Evolutionary conservation across 805 yeast species (phyloP).

Genomic region (Hermanozyma aechmeae): DNA sequence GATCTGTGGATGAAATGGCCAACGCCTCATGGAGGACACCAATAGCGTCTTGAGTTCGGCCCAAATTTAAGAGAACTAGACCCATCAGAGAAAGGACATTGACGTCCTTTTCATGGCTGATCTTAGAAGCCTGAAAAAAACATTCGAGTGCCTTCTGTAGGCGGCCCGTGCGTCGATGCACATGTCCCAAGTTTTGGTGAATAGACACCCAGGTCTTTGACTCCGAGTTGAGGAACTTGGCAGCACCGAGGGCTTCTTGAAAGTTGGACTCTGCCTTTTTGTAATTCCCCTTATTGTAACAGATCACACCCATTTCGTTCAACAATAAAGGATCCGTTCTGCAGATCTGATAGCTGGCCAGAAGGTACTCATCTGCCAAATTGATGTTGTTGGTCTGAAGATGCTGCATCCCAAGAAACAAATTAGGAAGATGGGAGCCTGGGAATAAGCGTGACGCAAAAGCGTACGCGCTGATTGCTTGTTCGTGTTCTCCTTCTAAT

Average conservation of each 20-base stretch:
- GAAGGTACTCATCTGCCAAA: constrained; percentile 78
- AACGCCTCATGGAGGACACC: constrained; percentile 73
- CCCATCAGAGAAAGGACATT: constrained; percentile 81
- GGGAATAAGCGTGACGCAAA: constrained; percentile 89
- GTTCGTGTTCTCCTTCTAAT: constrained; percentile 97
- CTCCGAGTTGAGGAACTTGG: constrained; percentile 63
- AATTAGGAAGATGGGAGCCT: constrained; percentile 81
- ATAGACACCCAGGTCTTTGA: constrained; percentile 80
- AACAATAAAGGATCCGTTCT: constrained; percentile 78
- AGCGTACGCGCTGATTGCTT: constrained; percentile 93
- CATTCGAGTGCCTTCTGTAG: constrained; percentile 61
- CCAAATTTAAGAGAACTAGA: constrained; percentile 63
- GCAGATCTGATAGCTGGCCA: constrained; percentile 67
- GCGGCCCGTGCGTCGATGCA: constrained; percentile 58
- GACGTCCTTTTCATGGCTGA: constrained; percentile 57
- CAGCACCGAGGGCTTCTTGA: constrained; percentile 60
- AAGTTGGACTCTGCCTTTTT: constrained; percentile 62
- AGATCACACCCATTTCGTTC: constrained; percentile 90
- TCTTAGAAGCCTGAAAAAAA: constrained; percentile 66
- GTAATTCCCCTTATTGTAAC: constrained; percentile 65
- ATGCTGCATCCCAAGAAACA: constrained; percentile 95
- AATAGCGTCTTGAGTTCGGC: constrained; percentile 57
- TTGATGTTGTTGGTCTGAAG: constrained; percentile 75
- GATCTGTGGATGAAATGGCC: constrained; percentile 69
- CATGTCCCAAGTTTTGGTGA: constrained; percentile 82